Base-by-base conservation (phyloP, 148 eudicot genomes). In the Fagopyrum esculentum region DNA sequence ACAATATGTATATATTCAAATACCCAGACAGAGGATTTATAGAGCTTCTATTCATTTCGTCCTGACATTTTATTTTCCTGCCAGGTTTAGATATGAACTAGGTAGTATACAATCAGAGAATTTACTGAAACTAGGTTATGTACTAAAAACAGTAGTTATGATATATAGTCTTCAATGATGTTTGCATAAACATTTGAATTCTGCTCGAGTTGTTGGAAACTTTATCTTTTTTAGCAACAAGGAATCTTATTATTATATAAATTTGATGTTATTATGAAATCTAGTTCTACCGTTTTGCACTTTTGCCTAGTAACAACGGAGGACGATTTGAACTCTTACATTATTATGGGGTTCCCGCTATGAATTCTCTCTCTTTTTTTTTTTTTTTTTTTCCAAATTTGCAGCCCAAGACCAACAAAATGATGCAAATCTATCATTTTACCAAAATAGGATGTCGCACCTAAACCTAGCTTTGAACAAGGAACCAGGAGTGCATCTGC, bases 391-490 rank as follows among this genome's bases (percentile, higher is more conserved):
- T 35, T 35, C 3, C 40, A 35, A 35, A 35, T 35, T 35, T 35
- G 66, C 81, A 83, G 89, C 83, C 56, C 85, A 83, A 77, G 89
- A 80, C 61, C 84, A 83, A 77, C 80, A 81, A 43, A 83, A 81
- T 16, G 83, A 79, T 78, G 55, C 80, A 44, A 59, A 73, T 72
- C 74, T 75, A 68, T 74, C 88, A 15, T 75, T 68, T 70, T 81
- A 80, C 66, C 81, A 83, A 35, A 77, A 71, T 72, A 86, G 81
- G 73, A 76, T 76, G 35, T 60, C 77, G 8, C 85, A 80, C 64
- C 46, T 81, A 71, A 82, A 83, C 77, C 1, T 71, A 63, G 82
- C 78, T 44, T n/a, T 80, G 79, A 79, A 75, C 71, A 82, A 81
- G 71, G 87, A 86, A 73, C 29, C 80, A 11, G 76, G 85, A 78